Evolutionary conservation across 1,284 basidiomycete species (phyloP), one percentile per base, ranked within the genome.

Genomic region (Wallemia mellicola): DNA sequence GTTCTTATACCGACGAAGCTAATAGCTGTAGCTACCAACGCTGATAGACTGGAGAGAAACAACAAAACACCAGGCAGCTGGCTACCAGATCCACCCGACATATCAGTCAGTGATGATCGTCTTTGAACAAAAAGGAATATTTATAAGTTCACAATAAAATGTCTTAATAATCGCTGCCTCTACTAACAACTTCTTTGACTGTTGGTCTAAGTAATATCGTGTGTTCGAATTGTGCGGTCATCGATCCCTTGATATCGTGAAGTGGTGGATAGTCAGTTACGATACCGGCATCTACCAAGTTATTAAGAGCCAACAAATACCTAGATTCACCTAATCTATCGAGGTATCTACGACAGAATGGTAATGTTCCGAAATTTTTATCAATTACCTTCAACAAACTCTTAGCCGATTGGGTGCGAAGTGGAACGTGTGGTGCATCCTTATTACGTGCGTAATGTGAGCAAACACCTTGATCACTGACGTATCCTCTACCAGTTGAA

Each of bases 221-320:
- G 71, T 96, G 89, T 68, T 96, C 86, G 69, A 83, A 92, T 76
- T 94, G 89, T 2, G 89, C 89, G 0, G 89, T 94, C 86, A 89
- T 91, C 2, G 81, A 62, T 33, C 66, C 67, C 38, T 63, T 63
- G 28, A 64, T 60, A 59, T 99, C 92, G 63, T 79, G 80, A 22
- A 99, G 74, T 1, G 94, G 94, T n/a, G 88, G 94, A 71, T 98
- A 96, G 64, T 83, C 86, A 65, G 82, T 79, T 0, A 99, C 88
- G 61, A 96, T 79, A 1, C 83, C 85, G 71, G 88, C 80, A 60
- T 77, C 73, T 22, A 98, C 91, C 22, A 98, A 75, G 64, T 92
- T 80, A 67, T 91, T 91, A 60, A 95, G 86, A 59, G 85, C 94
- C 28, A 95, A 75, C 30, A 96, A 73, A 68, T 99, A 95, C 70